phyloP scores from a whole-genome alignment of 495 filamentous ascomycete genomes.

The Lasiosphaeriaceae sp. region DNA sequence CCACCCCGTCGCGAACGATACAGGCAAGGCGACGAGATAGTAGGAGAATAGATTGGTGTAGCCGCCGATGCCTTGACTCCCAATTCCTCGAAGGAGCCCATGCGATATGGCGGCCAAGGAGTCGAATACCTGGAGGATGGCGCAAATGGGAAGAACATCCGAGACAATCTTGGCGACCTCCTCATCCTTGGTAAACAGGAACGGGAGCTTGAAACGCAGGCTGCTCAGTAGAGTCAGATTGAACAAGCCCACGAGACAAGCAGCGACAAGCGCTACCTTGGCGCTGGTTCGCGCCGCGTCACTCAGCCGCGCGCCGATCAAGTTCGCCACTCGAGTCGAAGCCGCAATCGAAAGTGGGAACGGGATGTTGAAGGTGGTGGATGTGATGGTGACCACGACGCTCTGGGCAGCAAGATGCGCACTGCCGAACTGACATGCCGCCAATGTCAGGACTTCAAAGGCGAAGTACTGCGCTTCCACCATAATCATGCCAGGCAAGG shows the following conservation, averaged over 20 bases:
- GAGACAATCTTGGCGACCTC: conserved; percentile 69
- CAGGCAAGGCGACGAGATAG: conserved; percentile 74
- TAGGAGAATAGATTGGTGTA: conserved; percentile 75
- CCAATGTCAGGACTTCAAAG: conserved; percentile 67
- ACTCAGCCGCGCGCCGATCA: conserved; percentile 57
- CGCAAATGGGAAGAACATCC: conserved; percentile 63
- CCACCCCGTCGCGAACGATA: conserved; percentile 68
- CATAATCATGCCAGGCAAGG: conserved; percentile 78
- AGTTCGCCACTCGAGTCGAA: conserved; percentile 53
- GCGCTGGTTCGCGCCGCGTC: conserved; percentile 60
- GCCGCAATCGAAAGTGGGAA: conserved; percentile 54
- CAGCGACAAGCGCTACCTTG: conserved; percentile 43
- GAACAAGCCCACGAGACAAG: conserved; percentile 60
- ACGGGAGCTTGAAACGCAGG: conserved; percentile 56
- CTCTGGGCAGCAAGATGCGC: conserved; percentile 56
- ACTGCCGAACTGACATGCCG: conserved; percentile 62
- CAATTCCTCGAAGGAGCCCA: conserved; percentile 71
- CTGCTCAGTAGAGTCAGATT: conserved; percentile 60
- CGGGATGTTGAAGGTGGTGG: conserved; percentile 50
- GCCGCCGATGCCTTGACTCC: conserved; percentile 72
- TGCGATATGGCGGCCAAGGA: conserved; percentile 68
- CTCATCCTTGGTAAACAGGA: conserved; percentile 68
- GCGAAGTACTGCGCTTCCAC: conserved; percentile 79
- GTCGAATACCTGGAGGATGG: conserved; percentile 77
- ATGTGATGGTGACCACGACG: conserved; percentile 43